Evolutionary conservation across 345 rosid genomes (phyloP).

Genomic region (Sonneratia caseolaris): DNA sequence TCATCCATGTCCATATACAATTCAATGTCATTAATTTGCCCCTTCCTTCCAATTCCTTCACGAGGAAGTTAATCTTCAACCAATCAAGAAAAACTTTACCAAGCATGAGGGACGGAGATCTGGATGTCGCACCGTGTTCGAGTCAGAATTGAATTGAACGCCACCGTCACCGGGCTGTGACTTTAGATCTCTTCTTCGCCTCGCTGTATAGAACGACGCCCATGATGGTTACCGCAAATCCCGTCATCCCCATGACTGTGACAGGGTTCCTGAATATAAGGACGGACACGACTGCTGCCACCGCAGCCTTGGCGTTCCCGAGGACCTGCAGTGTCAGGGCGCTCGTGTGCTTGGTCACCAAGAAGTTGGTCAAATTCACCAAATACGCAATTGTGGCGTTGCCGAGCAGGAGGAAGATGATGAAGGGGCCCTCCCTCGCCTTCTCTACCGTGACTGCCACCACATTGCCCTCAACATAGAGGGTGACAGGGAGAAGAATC

Average conservation of each 20-base stretch:
- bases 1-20: conserved; percentile 36
- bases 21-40: conserved; percentile 16
- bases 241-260: conserved; percentile 81
- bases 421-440: conserved; percentile 50
- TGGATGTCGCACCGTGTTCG: conserved; percentile 25
- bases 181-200: conserved; percentile 98
- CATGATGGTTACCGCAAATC: conserved; percentile 84
- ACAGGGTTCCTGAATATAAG: conserved; percentile 92
- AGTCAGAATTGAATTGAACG: conserved; percentile 24
- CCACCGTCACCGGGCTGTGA: conserved; percentile 31
- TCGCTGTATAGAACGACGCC: conserved; percentile 97
- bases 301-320: conserved; percentile 97
- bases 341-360: conserved; percentile 97
- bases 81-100: no score
- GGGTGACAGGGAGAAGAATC: conserved; percentile 77
- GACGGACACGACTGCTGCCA: conserved; percentile 91
- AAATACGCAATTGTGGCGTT: conserved; percentile 95
- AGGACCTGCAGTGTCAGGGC: conserved; percentile 91
- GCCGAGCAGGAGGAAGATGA: conserved; percentile 66
- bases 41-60: neutral
- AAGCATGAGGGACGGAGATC: neutral
- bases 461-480: conserved; percentile 89
- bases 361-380: conserved; percentile 87
- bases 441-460: conserved; percentile 63
- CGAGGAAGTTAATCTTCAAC: neutral